A percentile compares a stretch with the other conserved stretches of the same genome.
Evolutionary conservation across 768 basidiomycete species (phyloP).

Genomic region (Boletus sensibilis): DNA sequence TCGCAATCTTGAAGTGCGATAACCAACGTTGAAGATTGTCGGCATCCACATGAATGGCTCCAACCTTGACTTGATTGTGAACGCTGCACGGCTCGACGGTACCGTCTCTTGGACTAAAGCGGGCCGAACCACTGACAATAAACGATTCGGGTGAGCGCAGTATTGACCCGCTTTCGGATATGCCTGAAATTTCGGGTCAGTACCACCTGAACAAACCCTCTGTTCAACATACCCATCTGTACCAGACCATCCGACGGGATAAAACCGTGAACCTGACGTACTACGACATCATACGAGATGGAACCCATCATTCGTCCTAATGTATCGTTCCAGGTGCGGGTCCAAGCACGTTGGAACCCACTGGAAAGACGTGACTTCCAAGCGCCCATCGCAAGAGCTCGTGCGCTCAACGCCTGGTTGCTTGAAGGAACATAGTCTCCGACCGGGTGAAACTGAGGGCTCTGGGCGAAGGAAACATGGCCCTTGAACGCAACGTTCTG

Average conservation of each 20-base stretch:
- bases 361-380: constrained; percentile 62
- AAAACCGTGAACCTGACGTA: constrained; percentile 47
- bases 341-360: constrained; percentile 63
- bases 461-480: constrained; percentile 52
- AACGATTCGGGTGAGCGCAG: constrained; percentile 47
- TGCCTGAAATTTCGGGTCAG: constrained; percentile 10
- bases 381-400: constrained; percentile 49
- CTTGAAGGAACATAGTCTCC: constrained; percentile 14
- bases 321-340: constrained; percentile 68
- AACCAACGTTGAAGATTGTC: constrained; percentile 35
- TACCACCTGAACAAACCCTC: background rate
- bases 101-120: constrained; percentile 59
- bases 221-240: constrained; percentile 30
- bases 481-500: constrained; percentile 53
- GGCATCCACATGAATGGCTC: constrained; percentile 45
- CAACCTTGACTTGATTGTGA: constrained; percentile 44
- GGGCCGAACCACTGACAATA: constrained; percentile 45
- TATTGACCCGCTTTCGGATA: constrained; percentile 36
- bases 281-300: constrained; percentile 48
- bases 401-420: constrained; percentile 28
- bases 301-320: constrained; percentile 63
- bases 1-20: constrained; percentile 8
- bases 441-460: constrained; percentile 34
- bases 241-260: constrained; percentile 26
- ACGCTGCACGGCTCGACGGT: constrained; percentile 54